These are phyloP conservation scores for Striga hermonthica DNA, from an alignment of 305 asterid species.

Conservation along the genomic window DNA sequence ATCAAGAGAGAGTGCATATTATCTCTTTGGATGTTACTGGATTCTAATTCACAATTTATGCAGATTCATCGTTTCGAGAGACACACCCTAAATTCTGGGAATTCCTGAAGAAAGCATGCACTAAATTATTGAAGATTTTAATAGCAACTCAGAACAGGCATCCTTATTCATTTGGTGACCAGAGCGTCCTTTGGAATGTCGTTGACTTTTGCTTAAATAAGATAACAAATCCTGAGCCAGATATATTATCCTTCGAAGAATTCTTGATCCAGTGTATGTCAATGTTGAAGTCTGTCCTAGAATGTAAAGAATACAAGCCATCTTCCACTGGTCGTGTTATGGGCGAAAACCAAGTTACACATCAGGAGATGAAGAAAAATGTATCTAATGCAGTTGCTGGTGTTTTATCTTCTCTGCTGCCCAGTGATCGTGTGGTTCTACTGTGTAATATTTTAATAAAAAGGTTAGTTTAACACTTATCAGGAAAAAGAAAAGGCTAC, in stretches of 20 bases:
- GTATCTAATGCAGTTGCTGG: slow-evolving; percentile 67
- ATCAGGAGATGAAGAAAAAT: slow-evolving; percentile 82
- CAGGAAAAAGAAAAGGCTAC: slow-evolving; percentile 16
- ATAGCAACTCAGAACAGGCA: slow-evolving; percentile 76
- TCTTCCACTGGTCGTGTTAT: slow-evolving; percentile 78
- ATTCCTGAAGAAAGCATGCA: slow-evolving; percentile 74
- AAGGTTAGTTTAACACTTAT: slow-evolving; percentile 46
- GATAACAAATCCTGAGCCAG: slow-evolving; percentile 86
- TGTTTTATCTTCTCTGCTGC: slow-evolving; percentile 67
- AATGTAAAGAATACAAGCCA: slow-evolving; percentile 88
- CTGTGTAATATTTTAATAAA: slow-evolving; percentile 80
- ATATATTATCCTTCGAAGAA: slow-evolving; percentile 59
- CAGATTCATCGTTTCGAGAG: slow-evolving; percentile 81
- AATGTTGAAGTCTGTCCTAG: slow-evolving; percentile 79
- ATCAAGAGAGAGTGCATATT: slow-evolving; percentile 13
- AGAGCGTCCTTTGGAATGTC: slow-evolving; percentile 67
- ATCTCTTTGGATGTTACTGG: slow-evolving; percentile 29
- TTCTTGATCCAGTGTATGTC: slow-evolving; percentile 88
- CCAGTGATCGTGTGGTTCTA: slow-evolving; percentile 76
- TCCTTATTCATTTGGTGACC: slow-evolving; percentile 96
- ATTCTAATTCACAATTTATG: slow-evolving; percentile 40
- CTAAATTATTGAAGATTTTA: slow-evolving; percentile 80
- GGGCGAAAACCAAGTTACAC: slow-evolving; percentile 71
- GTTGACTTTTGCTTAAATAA: slow-evolving; percentile 78
- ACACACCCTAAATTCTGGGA: slow-evolving; percentile 70